Base-by-base conservation (phyloP, 345 rosid species). In the Salix dunnii region DNA sequence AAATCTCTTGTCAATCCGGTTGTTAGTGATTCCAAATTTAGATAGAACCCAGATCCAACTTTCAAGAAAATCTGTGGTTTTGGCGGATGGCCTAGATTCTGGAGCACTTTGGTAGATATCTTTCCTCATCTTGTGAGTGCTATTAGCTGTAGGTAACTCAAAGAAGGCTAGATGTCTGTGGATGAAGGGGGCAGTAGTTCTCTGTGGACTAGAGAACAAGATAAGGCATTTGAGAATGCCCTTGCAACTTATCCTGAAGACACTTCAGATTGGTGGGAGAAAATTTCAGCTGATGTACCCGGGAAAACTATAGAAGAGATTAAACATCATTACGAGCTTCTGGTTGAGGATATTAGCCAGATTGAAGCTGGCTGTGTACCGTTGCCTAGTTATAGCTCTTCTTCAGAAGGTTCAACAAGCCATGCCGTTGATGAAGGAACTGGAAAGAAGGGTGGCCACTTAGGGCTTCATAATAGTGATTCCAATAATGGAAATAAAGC, bases 131-230 rank as follows among this genome's bases (percentile, higher is more conserved):
- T 78, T 6, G 72, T 67, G 77, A 61, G 79, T 67, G 71, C 55
- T 76, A 70, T 27, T 74, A 64, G 51, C 69, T 76, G 23, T 68
- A 38, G 80, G 60, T 64, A 74, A 67, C 77, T 75, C 49, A 76
- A 60, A 71, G 72, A 30, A 72, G 46, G 77, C 74, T 82, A 67
- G 77, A 78, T 73, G 81, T 68, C 69, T 42, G 88, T 82, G 80
- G 94, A 90, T 77, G 96, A 91, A 89, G 88, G 82, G 46, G 85
- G 85, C 33, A 80, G 89, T 61, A 83, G 87, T 80, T 89, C 92
- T 76, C 64, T 49, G 67, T 93, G 74, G 88, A 51, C 51, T 74
- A 82, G 35, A 48, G 27, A 71, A 49, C 63, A 48, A 28, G 20
- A 55, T 36, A 65, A 65, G 31, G 20, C 31, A 28, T 65, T 65